Evolutionary conservation across 306 rosid species (phyloP), one percentile per base, ranked within the genome.

Genomic region (Casuarina equisetifolia): DNA sequence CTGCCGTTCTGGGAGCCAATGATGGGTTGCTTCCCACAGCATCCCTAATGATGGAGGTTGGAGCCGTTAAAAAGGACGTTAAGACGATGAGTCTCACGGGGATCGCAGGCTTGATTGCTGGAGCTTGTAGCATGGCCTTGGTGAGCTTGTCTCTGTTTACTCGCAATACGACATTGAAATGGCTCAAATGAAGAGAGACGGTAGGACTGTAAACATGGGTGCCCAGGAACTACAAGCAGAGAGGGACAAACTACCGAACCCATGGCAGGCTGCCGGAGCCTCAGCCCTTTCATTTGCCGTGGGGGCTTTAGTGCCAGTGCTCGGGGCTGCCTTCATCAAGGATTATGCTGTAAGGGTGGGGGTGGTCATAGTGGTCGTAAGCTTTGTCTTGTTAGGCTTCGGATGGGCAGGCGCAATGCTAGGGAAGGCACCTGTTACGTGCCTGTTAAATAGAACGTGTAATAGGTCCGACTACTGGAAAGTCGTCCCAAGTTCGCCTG

Each of bases 41-140:
- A 25, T 25, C 32, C 32, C 32, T 25, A 25, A 25, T 25, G 32
- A 25, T 25, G 32, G 32, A 1, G 32, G 32, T 25, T 25, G 32
- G 32, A 25, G 32, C 32, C 32, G 32, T 25, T 25, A 25, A 85
- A 3, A 50, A 71, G 45, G 88, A 85, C 39, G 75, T 48, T 9
- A 82, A 79, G 72, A 82, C 72, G 3, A 85, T 85, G 88, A 69
- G 76, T 55, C 78, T 85, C 12, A 76, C 84, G 0, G 88, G 88
- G 1, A 51, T 85, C 0, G 88, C 86, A 0, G 86, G 88, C 5
- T 39, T 79, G 48, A 46, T 82, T 0, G 86, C 75, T 4, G 86
- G 88, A 2, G 86, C 88, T 6, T 85, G 88, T 44, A 79, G 86
- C 36, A 85, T 85, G 88, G 86, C 88, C 5, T 85, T 1, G 88